Percentiles rank a stretch among this genome's conserved stretches.
Conservation (phyloP, 352 stramenopile genomes). For the Poterioochromonas sp. region DNA sequence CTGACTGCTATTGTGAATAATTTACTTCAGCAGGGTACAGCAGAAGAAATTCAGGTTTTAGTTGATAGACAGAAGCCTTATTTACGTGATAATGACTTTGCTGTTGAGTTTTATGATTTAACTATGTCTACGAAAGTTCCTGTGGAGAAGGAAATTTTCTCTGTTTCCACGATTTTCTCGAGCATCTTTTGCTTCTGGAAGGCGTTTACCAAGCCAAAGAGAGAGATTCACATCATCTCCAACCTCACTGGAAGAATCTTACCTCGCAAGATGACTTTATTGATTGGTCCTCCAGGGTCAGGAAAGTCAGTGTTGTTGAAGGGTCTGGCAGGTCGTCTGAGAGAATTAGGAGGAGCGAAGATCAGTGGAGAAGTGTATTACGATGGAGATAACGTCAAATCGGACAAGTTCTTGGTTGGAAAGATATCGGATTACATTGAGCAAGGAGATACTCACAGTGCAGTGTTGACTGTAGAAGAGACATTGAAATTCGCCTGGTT, state of each 20-base stretch:
- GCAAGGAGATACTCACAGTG: conserved; percentile 71
- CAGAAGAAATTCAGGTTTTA: background rate
- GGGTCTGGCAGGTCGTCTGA: conserved; percentile 48
- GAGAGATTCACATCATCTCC: background rate
- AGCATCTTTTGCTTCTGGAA: background rate
- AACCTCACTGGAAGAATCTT: conserved; percentile 2
- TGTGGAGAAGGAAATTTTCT: background rate
- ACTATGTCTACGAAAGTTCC: background rate
- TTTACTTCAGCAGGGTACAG: background rate
- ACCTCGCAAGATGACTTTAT: conserved; percentile 7
- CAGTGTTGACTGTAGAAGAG: conserved; percentile 75
- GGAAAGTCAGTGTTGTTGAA: conserved; percentile 42
- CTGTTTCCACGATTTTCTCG: background rate
- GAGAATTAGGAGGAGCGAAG: background rate
- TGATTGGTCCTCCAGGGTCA: conserved; percentile 19
- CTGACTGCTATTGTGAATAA: background rate
- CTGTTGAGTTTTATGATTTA: background rate
- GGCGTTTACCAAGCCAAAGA: background rate
- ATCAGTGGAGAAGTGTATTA: conserved; percentile 42
- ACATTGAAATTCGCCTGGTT: conserved; percentile 81
- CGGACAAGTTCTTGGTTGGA: conserved; percentile 44
- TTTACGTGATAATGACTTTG: background rate
- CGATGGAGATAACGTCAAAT: conserved; percentile 48
- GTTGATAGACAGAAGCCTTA: background rate
- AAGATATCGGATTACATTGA: conserved; percentile 67